Conservation (phyloP, 495 filamentous ascomycete species). For the Tuber borchii region DNA sequence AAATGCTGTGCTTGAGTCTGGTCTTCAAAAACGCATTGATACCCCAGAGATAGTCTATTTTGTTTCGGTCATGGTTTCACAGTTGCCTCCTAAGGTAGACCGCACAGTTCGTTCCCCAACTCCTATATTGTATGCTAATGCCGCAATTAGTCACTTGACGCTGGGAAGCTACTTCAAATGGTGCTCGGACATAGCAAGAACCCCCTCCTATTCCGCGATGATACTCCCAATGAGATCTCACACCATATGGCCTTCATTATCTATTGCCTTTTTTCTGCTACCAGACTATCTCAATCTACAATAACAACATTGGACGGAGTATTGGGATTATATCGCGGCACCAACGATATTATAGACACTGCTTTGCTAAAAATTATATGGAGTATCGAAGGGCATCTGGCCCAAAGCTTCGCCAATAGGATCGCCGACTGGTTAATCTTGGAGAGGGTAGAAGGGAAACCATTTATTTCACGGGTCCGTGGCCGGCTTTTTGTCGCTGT, state of each 20-base stretch:
- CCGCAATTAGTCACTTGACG: conserved; percentile 23
- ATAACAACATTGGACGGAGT: conserved; percentile 37
- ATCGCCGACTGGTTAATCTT: conserved; percentile 31
- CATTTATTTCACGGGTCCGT: conserved; percentile 36
- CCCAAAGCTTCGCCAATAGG: conserved; percentile 24
- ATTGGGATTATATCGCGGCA: conserved; percentile 34
- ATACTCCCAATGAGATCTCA: conserved; percentile 19
- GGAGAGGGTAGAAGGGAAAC: conserved; percentile 25
- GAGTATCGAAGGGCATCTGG: conserved; percentile 33
- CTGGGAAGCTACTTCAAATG: conserved; percentile 39
- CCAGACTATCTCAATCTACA: conserved; percentile 30
- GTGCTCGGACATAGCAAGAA: conserved; percentile 36
- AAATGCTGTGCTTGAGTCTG: conserved; percentile 39
- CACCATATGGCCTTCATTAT: conserved; percentile 32
- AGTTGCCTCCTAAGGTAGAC: conserved; percentile 24
- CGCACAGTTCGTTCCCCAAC: not conserved
- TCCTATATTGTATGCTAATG: conserved; percentile 7
- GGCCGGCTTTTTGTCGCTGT: conserved; percentile 27
- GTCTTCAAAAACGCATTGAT: conserved; percentile 32
- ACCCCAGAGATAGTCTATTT: conserved; percentile 35
- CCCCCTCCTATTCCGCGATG: conserved; percentile 26
- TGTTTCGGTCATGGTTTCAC: conserved; percentile 24
- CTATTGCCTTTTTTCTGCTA: conserved; percentile 25
- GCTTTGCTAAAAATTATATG: conserved; percentile 30
- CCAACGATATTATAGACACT: conserved; percentile 29